Percentiles rank a stretch among this genome's conserved stretches.
These are phyloP conservation scores for Geoglossum cookeanum DNA, from an alignment of 2,329 filamentous ascomycete species.

Conservation along the genomic window DNA sequence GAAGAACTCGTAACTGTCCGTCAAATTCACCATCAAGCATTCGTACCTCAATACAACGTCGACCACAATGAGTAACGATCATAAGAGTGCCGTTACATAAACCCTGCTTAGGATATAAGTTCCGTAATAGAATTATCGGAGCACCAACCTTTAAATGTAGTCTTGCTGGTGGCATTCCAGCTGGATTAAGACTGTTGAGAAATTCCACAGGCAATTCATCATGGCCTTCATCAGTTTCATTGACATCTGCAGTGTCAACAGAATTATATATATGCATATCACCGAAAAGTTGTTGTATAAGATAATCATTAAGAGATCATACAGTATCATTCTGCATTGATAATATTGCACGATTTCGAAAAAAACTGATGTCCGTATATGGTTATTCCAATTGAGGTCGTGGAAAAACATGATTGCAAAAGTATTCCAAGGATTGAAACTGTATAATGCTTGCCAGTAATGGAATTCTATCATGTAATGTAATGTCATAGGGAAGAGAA, in stretches of 20 bases:
- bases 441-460: background rate
- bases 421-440: background rate
- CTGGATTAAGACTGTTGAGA: no score
- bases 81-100: constrained; percentile 3
- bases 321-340: background rate
- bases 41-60: background rate
- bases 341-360: background rate
- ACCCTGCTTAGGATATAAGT: constrained; percentile 3
- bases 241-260: background rate
- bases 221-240: background rate
- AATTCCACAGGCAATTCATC: background rate
- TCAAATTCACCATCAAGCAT: background rate
- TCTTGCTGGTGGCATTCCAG: no score
- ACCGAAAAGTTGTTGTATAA: background rate
- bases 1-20: background rate
- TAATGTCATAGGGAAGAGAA: background rate
- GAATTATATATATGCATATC: background rate
- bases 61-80: background rate
- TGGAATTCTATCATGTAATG: background rate
- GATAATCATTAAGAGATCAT: background rate
- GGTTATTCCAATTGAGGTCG: background rate
- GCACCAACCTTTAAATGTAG: background rate
- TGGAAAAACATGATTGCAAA: background rate
- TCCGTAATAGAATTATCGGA: constrained; percentile 3
- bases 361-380: background rate